Base-by-base conservation (phyloP, 208 protist genomes). In the Trypanosoma mega region DNA sequence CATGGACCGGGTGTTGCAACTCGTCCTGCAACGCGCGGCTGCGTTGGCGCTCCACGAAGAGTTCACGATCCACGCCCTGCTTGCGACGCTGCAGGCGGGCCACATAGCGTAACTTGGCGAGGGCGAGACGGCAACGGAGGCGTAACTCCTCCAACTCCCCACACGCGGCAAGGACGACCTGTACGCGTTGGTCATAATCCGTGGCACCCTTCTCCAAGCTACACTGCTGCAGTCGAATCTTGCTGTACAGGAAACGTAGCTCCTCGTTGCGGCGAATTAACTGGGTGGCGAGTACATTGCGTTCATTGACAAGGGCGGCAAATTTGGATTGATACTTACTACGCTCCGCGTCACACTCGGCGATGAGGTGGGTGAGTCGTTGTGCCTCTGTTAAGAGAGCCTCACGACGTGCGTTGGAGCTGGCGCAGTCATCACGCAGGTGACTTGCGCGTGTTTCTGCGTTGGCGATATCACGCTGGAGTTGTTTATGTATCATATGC, bases 251-350 rank as follows among this genome's bases (percentile, higher is more conserved):
- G 23, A 99, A 66, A 6, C 87, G 68, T 14, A 99, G 83, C 74
- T 99, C 98, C 60, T 99, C 97, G 71, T 99, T 99, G 55, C 97
- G 83, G 12, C 93, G 90, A 26, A 99, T 97, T 20, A 99, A 80
- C 73, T 99, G 96, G 18, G 92, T 87, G 21, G 92, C 96, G 1
- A 99, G 79, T 18, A 98, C 91, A 77, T 99, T 98, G 44, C 98
- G 84, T 77, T 99, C 97, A 66, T 94, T 95, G 24, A 96, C 93
- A 41, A 99, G 89, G 20, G 74, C 74, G 7, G 93, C 80, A 43
- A 98, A 88, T 26, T 98, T 91, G 64, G 96, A 96, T 48, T 82
- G 63, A 67, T 99, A 96, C 56, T 93, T 85, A 30, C 66, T 64
- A 23, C 79, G 76, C 65, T 97, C 96, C 14, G 69, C 60, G 61